phyloP scores from a whole-genome alignment of 768 basidiomycete genomes.

The Multifurca ochricompacta region DNA sequence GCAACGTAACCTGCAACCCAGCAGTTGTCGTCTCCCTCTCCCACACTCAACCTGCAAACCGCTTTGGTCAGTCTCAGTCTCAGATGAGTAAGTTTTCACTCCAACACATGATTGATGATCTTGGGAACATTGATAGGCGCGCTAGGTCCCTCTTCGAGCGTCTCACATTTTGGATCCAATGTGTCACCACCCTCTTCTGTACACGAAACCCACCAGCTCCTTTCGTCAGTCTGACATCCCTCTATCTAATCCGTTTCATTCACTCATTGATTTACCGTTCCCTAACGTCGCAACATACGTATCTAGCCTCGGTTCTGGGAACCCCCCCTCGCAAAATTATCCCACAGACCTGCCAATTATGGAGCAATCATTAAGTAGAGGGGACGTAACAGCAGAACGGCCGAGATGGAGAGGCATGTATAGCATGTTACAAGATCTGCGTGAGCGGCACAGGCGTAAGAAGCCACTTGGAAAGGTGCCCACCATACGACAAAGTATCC shows the following conservation, averaged over 20 bases:
- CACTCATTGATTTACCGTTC: background rate
- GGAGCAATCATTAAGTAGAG: background rate
- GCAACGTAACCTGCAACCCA: too few species aligned
- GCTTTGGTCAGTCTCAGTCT: too few species aligned
- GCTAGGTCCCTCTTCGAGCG: slow-evolving; percentile 2
- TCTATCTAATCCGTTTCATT: background rate
- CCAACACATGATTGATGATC: background rate
- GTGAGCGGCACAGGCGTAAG: slow-evolving; percentile 9
- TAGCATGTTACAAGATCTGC: background rate
- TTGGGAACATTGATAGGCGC: slow-evolving; percentile 5
- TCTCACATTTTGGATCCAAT: background rate
- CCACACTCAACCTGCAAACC: too few species aligned
- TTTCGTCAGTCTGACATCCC: background rate
- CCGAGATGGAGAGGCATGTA: background rate
- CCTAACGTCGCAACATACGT: background rate
- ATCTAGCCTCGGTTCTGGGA: background rate
- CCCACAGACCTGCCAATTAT: background rate
- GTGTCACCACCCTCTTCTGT: background rate
- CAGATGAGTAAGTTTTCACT: slow-evolving; percentile 2
- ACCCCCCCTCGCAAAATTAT: background rate
- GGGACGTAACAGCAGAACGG: background rate
- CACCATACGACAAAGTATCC: slow-evolving; percentile 37
- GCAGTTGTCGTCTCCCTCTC: too few species aligned
- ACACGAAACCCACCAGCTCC: background rate
- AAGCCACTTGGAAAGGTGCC: slow-evolving; percentile 38